Base-by-base conservation (phyloP, 1,284 basidiomycete species). In the Abortiporus biennis region DNA sequence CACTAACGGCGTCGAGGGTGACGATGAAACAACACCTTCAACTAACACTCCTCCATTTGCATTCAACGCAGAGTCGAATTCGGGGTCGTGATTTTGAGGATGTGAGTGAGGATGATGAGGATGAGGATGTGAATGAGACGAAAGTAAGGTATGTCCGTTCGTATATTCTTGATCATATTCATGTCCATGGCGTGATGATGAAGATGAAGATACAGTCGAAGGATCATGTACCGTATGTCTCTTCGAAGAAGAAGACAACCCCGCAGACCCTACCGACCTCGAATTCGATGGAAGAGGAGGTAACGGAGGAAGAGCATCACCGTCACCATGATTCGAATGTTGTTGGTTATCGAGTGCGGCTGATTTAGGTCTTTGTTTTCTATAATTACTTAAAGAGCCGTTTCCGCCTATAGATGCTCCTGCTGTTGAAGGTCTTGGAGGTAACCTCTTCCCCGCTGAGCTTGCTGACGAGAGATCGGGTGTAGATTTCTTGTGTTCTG, bases 341-440 rank as follows among this genome's bases (percentile, higher is more conserved):
- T n/a, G n/a, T n/a, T n/a, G n/a, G n/a, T n/a, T n/a, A n/a, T n/a
- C n/a, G n/a, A n/a, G n/a, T n/a, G n/a, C n/a, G n/a, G n/a, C n/a
- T n/a, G n/a, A n/a, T n/a, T n/a, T n/a, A n/a, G n/a, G n/a, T n/a
- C n/a, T n/a, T n/a, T n/a, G n/a, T n/a, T n/a, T n/a, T n/a, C n/a
- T n/a, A n/a, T 53, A 54, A 3, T n/a, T 32, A 4, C 54, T 54
- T 23, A 50, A 43, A 38, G 48, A 37, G 13, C 20, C 13, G 23
- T 36, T 29, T 6, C 37, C 29, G 20, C 49, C 45, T 3, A 54
- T 37, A 4, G 51, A 42, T n/a, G 55, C 56, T 20, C 52, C 53
- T 11, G 58, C 58, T 2, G 58, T 58, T 24, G 55, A 54, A 32
- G 58, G 58, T n/a, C 58, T 43, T 19, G 38, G 47, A 25, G 53